Conservation (phyloP, 2,329 filamentous ascomycete genomes). For the Sclerotinia nivalis region DNA sequence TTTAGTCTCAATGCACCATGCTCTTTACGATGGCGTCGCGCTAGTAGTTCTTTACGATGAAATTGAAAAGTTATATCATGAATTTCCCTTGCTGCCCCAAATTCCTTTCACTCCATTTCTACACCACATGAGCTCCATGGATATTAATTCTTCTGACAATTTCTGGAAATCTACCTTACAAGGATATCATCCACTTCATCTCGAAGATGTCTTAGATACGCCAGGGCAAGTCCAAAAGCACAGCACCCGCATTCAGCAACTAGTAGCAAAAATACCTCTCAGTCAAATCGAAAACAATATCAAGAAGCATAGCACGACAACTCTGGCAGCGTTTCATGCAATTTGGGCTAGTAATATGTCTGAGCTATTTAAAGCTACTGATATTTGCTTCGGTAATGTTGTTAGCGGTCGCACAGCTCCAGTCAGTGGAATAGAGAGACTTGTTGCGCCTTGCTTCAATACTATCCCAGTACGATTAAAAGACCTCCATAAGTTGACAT, state of each 20-base stretch:
- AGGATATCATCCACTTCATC: conserved; percentile 48
- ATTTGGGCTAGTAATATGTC: conserved; percentile 69
- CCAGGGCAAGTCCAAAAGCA: background rate
- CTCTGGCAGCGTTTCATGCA: conserved; percentile 69
- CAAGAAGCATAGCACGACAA: conserved; percentile 57
- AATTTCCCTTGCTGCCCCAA: conserved; percentile 49
- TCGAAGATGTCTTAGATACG: conserved; percentile 5
- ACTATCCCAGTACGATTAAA: conserved; percentile 73
- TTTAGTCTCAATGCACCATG: conserved; percentile 63
- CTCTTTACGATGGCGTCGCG: conserved; percentile 82
- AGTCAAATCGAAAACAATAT: conserved; percentile 49
- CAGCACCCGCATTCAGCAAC: conserved; percentile 25
- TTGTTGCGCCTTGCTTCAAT: conserved; percentile 92
- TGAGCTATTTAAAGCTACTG: conserved; percentile 54
- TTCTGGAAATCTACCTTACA: conserved; percentile 67
- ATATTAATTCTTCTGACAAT: conserved; percentile 51
- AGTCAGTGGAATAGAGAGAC: conserved; percentile 64
- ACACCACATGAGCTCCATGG: conserved; percentile 52
- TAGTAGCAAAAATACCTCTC: conserved; percentile 28
- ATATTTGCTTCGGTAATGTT: conserved; percentile 87
- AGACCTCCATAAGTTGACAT: conserved; percentile 53
- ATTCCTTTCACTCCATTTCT: conserved; percentile 66
- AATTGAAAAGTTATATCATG: conserved; percentile 59
- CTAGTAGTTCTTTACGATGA: conserved; percentile 70
- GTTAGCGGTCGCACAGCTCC: conserved; percentile 72